Conservation (phyloP, 495 filamentous ascomycete species). For the Hyaloscypha finlandica region DNA sequence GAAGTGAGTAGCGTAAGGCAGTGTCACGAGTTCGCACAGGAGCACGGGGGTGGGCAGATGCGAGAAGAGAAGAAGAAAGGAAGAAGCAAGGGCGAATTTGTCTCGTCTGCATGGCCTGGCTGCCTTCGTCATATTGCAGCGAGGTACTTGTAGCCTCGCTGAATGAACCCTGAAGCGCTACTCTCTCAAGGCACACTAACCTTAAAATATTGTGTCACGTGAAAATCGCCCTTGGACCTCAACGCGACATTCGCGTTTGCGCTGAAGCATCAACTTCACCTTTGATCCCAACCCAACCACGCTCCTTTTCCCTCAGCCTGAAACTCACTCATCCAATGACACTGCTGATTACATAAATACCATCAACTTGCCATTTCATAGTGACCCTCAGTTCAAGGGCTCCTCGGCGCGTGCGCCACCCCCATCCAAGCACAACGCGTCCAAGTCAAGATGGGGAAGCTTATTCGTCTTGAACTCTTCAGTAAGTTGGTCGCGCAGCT, state of each 20-base stretch:
- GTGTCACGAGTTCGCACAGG: background rate
- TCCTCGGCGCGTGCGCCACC: conserved; percentile 23
- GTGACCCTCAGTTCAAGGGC: background rate
- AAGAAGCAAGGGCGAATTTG: background rate
- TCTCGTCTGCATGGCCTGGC: background rate
- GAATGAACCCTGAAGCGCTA: background rate
- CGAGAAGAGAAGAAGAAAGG: background rate
- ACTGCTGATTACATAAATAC: background rate
- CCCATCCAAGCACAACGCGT: conserved; percentile 20
- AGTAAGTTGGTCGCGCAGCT: conserved; percentile 56
- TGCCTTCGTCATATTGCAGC: background rate
- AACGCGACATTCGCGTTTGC: background rate
- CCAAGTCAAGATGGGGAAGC: conserved; percentile 66
- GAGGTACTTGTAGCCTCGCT: background rate
- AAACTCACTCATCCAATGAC: background rate
- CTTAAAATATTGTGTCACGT: background rate
- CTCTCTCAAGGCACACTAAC: background rate
- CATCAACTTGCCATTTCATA: background rate
- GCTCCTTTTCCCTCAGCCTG: background rate
- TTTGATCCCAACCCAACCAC: background rate
- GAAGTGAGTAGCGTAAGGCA: background rate
- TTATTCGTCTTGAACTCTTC: conserved; percentile 91
- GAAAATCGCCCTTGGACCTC: background rate
- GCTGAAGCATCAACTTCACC: background rate
- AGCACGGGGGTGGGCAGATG: background rate